phyloP scores from a whole-genome alignment of 768 basidiomycete genomes.

The Pisolithus sp. region DNA sequence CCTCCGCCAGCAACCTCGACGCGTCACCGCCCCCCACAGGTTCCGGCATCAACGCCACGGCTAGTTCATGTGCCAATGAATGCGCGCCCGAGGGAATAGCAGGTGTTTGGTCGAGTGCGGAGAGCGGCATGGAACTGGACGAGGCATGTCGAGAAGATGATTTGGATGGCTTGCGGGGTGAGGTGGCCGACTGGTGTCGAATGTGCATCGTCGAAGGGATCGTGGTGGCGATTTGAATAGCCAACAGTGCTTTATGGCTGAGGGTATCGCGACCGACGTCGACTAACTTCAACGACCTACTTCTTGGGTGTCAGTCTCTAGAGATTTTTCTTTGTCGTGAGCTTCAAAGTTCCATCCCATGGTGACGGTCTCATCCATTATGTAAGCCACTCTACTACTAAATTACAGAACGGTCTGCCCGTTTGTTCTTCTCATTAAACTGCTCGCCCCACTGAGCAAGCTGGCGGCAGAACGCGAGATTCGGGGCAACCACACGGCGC shows the following conservation, averaged over 20 bases:
- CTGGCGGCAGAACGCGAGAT: conserved; percentile 61
- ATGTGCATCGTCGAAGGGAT: conserved; percentile 14
- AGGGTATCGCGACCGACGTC: no score
- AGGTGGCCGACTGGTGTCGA: conserved; percentile 18
- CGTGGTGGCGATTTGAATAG: no score
- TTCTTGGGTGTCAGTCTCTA: no score
- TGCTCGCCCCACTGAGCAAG: conserved; percentile 33
- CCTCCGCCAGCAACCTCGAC: conserved; percentile 75
- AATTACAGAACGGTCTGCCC: no score
- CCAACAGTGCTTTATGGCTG: no score
- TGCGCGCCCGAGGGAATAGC: conserved; percentile 33
- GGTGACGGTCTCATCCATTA: no score
- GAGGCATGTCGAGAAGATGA: conserved; percentile 24
- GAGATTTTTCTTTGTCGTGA: no score
- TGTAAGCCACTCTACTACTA: no score
- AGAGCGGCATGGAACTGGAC: conserved; percentile 22
- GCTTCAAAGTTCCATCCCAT: no score
- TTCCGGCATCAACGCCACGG: conserved; percentile 83
- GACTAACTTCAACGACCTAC: no score
- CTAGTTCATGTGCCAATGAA: conserved; percentile 83
- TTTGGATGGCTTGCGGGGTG: conserved; percentile 17
- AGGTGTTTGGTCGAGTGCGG: conserved; percentile 27
- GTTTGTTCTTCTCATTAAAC: conserved; percentile 13
- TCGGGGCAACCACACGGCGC: conserved; percentile 59
- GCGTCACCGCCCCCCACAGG: conserved; percentile 50